Base-by-base conservation (phyloP, 2,329 filamentous ascomycete genomes). In the Cladosporium colombiae region DNA sequence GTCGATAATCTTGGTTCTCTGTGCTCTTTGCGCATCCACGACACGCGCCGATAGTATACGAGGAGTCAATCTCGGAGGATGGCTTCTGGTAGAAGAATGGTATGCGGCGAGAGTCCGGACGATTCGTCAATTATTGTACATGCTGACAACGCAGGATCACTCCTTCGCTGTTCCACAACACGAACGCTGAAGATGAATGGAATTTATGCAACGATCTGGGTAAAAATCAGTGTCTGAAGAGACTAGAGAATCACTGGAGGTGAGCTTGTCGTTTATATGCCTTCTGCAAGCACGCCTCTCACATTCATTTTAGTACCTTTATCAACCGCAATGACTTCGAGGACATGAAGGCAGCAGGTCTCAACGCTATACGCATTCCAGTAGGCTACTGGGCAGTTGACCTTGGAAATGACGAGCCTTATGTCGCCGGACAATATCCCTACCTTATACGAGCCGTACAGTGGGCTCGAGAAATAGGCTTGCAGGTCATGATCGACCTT, bases 41-140 rank as follows among this genome's bases (percentile, higher is more conserved):
- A 2, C 18, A 27, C 6, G 6, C 1, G 61, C 61, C 5, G 78
- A 81, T 37, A 83, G 81, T 68, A 80, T 86, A n/a, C 76, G 78
- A 46, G 82, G 82, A 40, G 78, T 83, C n/a, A 84, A 83, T 61
- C 77, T 84, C 67, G 82, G 82, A 31, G 82, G 82, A 46, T 84
- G 82, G 82, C 73, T 84, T 21, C 78, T 84, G 11, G 75, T 83
- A 18, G 81, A 82, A 71, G 52, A 59, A 52, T 64, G 63, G 63
- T 65, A 44, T 40, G 63, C 31, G 55, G 46, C 53, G 23, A 25
- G 16, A 33, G n/a, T 27, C 6, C 8, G 14, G 2, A 2, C 35
- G n/a, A 5, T 4, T 10, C 25, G 16, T n/a, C n/a, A 11, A 31
- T 7, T 7, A 2, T 13, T 29, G 14, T 21, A 29, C 14, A 18